Evolutionary conservation across 2,329 filamentous ascomycete genomes (phyloP), one percentile per base, ranked within the genome.

Genomic region (Aspergillus candidus): DNA sequence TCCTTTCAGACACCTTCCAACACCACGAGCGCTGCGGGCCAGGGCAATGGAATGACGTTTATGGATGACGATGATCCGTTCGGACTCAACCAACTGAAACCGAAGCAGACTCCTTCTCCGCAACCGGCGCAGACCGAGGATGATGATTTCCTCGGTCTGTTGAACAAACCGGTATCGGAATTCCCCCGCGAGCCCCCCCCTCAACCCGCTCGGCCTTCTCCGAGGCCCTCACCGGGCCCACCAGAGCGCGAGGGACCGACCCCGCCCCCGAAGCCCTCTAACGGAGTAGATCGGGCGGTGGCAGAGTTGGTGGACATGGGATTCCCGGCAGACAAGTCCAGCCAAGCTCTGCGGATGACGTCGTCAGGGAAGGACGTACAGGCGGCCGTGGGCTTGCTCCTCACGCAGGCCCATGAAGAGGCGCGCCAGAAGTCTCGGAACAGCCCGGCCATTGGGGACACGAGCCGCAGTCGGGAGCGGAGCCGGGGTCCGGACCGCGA

Each of bases 271-370:
- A 59, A 55, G 38, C 58, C 65, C 2, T 56, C 56, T 2, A 71
- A 70, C 55, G 80, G 79, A 1, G 82, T 84, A 46, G 88, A 95
- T 59, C 80, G 79, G 53, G 87, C 89, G 8, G 79, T 97, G 18
- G 88, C 87, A 8, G 88, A 97, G 62, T 72, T 98, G 18, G 82
- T 96, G 3, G 91, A 96, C 54, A 97, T 97, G 80, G 93, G 93
- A 0, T 98, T 98, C 56, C 82, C 88, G 0, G 77, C 82, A 0
- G 87, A 94, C 46, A 88, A 89, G 58, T 85, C 93, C n/a, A 78
- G 79, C 42, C 76, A 84, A 50, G 93, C 89, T 4, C 69, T 98
- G 33, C 81, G 82, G 10, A 84, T 88, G 57, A 95, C 86, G 29
- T 84, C 88, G 4, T 83, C 82, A 3, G 87, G 88, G 2, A 69